These are phyloP conservation scores for Echites panduratus DNA, from an alignment of 257 asterid species.

Conservation along the genomic window DNA sequence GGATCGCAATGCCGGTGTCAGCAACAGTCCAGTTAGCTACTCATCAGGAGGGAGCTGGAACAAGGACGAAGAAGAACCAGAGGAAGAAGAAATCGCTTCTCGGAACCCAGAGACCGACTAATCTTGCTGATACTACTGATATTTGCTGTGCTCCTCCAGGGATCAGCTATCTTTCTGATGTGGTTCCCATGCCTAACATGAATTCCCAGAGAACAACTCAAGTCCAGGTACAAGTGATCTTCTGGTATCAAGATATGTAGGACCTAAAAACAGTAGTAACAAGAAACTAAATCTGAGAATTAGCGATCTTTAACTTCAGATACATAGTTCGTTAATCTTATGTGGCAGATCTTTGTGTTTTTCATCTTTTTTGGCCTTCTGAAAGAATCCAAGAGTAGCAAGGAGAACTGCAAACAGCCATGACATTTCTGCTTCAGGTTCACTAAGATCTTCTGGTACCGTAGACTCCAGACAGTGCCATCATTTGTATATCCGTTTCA, in stretches of 20 bases:
- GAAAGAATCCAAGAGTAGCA: constrained; percentile 31
- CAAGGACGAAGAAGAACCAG: constrained; percentile 19
- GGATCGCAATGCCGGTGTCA: constrained; percentile 20
- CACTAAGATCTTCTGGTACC: background rate
- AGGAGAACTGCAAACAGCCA: constrained; percentile 25
- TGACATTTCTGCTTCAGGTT: constrained; percentile 2
- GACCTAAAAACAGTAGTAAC: too few relatives aligned
- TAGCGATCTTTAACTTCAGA: too few relatives aligned
- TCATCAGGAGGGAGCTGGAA: constrained; percentile 12
- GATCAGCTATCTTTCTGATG: constrained; percentile 47
- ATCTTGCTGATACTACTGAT: constrained; percentile 42
- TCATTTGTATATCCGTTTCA: constrained; percentile 23
- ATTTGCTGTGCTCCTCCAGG: constrained; percentile 66
- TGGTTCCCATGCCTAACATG: constrained; percentile 34
- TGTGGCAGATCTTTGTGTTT: too few relatives aligned
- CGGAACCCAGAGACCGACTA: constrained; percentile 24
- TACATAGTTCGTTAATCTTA: too few relatives aligned
- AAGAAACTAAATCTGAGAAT: too few relatives aligned
- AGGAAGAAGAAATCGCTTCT: constrained; percentile 20
- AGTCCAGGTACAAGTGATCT: background rate
- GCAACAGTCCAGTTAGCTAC: constrained; percentile 15
- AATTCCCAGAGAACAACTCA: constrained; percentile 30
- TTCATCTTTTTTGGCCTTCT: constrained; percentile 1
- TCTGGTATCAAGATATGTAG: background rate
- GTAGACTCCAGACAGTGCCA: background rate